phyloP scores from a whole-genome alignment of 164 flowering plant genomes.

The Saururus chinensis region DNA sequence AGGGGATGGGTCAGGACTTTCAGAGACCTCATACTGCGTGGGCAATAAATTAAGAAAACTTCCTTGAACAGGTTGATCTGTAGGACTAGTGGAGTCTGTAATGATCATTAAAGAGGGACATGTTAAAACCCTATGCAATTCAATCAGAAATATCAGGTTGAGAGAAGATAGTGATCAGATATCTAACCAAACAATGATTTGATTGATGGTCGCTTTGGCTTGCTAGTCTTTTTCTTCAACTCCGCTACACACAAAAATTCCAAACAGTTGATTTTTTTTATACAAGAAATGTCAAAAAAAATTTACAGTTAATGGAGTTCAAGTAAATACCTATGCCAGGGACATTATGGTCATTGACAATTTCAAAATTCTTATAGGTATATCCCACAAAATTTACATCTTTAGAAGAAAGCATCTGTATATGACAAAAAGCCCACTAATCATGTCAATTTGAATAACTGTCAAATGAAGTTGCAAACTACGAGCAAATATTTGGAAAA shows the following conservation, averaged over 20 bases:
- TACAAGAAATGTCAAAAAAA: too few species aligned
- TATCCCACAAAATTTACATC: background rate
- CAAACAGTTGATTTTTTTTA: too few species aligned
- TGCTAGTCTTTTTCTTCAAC: slow-evolving; percentile 31
- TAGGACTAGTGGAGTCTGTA: slow-evolving; percentile 5
- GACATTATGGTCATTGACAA: too few species aligned
- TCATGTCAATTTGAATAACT: background rate
- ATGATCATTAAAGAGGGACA: background rate
- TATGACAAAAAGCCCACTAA: background rate
- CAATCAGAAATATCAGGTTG: background rate
- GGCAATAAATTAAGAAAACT: slow-evolving; percentile 22
- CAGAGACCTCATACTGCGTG: slow-evolving; percentile 24
- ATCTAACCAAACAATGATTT: slow-evolving; percentile 35
- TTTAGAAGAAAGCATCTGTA: background rate
- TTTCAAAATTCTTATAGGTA: background rate
- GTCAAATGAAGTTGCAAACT: too few species aligned
- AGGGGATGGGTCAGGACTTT: slow-evolving; percentile 21
- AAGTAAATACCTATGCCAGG: too few species aligned
- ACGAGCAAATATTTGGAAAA: too few species aligned
- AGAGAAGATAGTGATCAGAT: background rate
- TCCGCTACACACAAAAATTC: slow-evolving; percentile 21
- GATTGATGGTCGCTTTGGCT: slow-evolving; percentile 37
- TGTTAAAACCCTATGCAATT: background rate
- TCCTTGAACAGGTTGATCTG: slow-evolving; percentile 18
- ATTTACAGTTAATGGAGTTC: too few species aligned